Conservation (phyloP, 1,139 yeast species). For the Yamadazyma buinensis region DNA sequence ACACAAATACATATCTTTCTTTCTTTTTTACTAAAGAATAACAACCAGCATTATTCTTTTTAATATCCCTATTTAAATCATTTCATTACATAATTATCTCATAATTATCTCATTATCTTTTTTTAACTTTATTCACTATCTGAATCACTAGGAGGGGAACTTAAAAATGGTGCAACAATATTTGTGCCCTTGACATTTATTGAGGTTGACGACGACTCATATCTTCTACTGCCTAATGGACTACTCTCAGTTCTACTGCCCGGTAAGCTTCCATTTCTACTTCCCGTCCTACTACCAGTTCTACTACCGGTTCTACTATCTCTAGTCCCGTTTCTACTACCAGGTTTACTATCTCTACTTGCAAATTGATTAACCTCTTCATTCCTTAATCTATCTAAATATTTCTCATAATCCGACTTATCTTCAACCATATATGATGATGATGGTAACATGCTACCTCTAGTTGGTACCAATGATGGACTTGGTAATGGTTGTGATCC, state of each 20-base stretch:
- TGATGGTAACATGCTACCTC: slow-evolving; percentile 1
- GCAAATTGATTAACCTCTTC: slow-evolving; percentile 9
- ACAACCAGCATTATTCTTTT: no score
- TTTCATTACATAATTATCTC: no score
- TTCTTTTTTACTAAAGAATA: no score
- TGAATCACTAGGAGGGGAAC: slow-evolving; percentile 35
- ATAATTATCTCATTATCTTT: no score
- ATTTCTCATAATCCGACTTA: slow-evolving; percentile 18
- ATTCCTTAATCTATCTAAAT: slow-evolving; percentile 17
- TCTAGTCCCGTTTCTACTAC: no score
- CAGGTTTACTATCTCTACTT: not conserved
- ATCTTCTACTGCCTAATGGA: slow-evolving; percentile 1
- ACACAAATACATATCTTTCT: no score
- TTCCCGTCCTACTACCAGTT: no score
- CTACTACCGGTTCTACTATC: not conserved
- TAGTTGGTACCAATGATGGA: not conserved
- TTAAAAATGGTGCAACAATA: slow-evolving; percentile 39
- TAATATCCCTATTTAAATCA: no score
- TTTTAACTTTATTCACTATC: slow-evolving; percentile 1
- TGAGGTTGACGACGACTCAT: slow-evolving; percentile 14
- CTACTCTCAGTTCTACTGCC: slow-evolving; percentile 1
- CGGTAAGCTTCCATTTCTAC: no score
- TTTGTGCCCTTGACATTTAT: slow-evolving; percentile 3
- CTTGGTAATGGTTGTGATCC: not conserved
- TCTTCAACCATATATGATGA: slow-evolving; percentile 9